Evolutionary conservation across 2,329 filamentous ascomycete species (phyloP).

Genomic region (Corynespora cassiicola): DNA sequence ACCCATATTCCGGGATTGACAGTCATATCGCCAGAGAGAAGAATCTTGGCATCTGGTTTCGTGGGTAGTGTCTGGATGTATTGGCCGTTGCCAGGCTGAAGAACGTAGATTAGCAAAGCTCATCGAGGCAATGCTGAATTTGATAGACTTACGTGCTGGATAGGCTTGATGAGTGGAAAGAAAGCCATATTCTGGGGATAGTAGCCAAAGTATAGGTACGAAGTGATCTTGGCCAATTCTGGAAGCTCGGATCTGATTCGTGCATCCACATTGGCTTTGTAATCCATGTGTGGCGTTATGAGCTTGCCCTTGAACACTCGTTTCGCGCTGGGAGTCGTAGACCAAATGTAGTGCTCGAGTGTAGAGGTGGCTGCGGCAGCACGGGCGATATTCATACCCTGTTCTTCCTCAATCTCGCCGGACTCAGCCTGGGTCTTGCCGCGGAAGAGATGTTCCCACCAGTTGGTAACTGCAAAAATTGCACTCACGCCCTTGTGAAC

Average conservation of each 20-base stretch:
- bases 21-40: slow-evolving; percentile 34
- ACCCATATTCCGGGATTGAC: slow-evolving; percentile 37
- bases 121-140: neutral
- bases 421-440: slow-evolving; percentile 40
- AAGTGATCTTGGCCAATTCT: slow-evolving; percentile 29
- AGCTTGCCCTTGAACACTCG: slow-evolving; percentile 40
- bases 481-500: slow-evolving; percentile 19
- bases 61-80: slow-evolving; percentile 32
- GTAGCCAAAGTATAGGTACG: slow-evolving; percentile 37
- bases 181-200: slow-evolving; percentile 39
- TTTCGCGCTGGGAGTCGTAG: slow-evolving; percentile 49
- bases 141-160: slow-evolving; percentile 26
- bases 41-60: slow-evolving; percentile 26
- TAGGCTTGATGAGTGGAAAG: slow-evolving; percentile 30
- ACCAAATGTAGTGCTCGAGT: slow-evolving; percentile 56
- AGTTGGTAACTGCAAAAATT: slow-evolving; percentile 52
- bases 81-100: slow-evolving; percentile 22
- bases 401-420: slow-evolving; percentile 45
- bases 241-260: slow-evolving; percentile 47
- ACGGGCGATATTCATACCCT: slow-evolving; percentile 52
- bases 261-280: slow-evolving; percentile 50
- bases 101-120: slow-evolving; percentile 1
- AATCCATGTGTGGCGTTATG: slow-evolving; percentile 51
- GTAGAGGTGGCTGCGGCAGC: slow-evolving; percentile 47
- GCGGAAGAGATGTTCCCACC: slow-evolving; percentile 43